Conservation (phyloP, 2,329 filamentous ascomycete genomes). For the Stagonosporopsis tanaceti region DNA sequence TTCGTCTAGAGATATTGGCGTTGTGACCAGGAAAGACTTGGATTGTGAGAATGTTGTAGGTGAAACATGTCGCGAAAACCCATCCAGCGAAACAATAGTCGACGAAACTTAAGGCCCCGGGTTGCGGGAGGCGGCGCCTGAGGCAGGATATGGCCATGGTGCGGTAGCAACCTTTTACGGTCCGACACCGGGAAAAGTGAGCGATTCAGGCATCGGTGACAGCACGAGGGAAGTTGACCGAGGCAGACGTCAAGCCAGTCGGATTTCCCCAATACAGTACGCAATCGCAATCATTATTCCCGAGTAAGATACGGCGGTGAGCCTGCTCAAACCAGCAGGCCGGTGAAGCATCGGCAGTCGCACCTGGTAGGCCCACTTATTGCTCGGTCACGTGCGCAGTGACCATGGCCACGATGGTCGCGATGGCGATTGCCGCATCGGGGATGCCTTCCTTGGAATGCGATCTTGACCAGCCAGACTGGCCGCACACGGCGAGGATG, state of each 20-base stretch:
- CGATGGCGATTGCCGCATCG: constrained; percentile 14
- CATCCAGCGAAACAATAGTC: constrained; percentile 13
- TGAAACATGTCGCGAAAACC: constrained; percentile 14
- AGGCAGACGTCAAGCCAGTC: constrained; percentile 4
- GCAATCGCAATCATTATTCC: constrained; percentile 17
- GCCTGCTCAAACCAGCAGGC: constrained; percentile 14
- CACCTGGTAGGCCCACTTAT: constrained; percentile 10
- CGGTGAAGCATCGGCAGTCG: constrained; percentile 24
- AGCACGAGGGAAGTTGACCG: constrained; percentile 8
- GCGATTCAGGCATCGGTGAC: constrained; percentile 10
- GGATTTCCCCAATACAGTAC: constrained; percentile 3
- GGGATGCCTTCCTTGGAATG: constrained; percentile 22
- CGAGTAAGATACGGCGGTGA: constrained; percentile 22
- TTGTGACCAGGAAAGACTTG: not conserved
- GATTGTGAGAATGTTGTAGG: constrained; percentile 1
- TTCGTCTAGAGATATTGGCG: constrained; percentile 6
- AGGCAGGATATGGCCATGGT: constrained; percentile 21
- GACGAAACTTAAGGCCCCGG: constrained; percentile 12
- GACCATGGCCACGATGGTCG: not conserved
- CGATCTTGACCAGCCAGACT: not conserved
- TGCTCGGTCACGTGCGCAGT: constrained; percentile 9
- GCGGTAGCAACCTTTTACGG: constrained; percentile 19
- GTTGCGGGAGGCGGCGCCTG: constrained; percentile 17
- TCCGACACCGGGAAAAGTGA: constrained; percentile 20
- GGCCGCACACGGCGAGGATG: constrained; percentile 11